Percentiles rank a stretch among this genome's conserved stretches.
phyloP scores from a whole-genome alignment of 1,284 basidiomycete genomes.

The Papiliotrema terrestris region DNA sequence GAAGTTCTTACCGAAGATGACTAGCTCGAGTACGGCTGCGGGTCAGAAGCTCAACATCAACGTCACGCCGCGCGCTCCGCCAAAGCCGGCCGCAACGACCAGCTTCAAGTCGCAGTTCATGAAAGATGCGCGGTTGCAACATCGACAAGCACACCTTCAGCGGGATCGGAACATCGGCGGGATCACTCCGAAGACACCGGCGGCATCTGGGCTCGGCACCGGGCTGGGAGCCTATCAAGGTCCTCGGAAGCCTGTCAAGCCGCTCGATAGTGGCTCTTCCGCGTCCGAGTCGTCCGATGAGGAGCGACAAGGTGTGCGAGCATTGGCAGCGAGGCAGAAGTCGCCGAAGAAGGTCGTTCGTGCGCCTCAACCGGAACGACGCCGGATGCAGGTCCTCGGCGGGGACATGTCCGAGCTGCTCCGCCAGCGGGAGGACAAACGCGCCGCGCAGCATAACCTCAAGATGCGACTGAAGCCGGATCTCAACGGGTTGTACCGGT shows the following conservation, averaged over 20 bases:
- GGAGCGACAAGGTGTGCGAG: slow-evolving; percentile 56
- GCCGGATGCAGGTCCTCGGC: slow-evolving; percentile 65
- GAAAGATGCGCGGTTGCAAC: slow-evolving; percentile 36
- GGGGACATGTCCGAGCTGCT: slow-evolving; percentile 49
- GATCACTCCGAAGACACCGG: slow-evolving; percentile 22
- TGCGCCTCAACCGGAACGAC: slow-evolving; percentile 55
- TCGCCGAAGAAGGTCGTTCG: slow-evolving; percentile 50
- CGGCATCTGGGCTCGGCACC: slow-evolving; percentile 30
- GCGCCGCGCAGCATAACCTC: slow-evolving; percentile 62
- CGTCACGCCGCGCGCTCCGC: slow-evolving; percentile 25
- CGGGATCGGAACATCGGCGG: slow-evolving; percentile 19
- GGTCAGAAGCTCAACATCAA: slow-evolving; percentile 36
- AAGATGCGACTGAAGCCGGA: slow-evolving; percentile 77
- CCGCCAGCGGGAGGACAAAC: slow-evolving; percentile 51
- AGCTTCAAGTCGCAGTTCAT: slow-evolving; percentile 39
- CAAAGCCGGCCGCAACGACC: slow-evolving; percentile 16
- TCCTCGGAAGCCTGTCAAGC: slow-evolving; percentile 7
- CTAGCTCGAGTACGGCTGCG: slow-evolving; percentile 4
- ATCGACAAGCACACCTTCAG: slow-evolving; percentile 14
- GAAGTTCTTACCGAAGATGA: not conserved
- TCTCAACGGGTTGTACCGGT: slow-evolving; percentile 70
- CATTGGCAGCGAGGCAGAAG: slow-evolving; percentile 63
- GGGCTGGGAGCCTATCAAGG: slow-evolving; percentile 42
- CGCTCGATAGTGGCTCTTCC: slow-evolving; percentile 34
- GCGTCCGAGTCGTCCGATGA: slow-evolving; percentile 54